phyloP scores from a whole-genome alignment of 208 protist species.

The Zelonia costaricensis region DNA sequence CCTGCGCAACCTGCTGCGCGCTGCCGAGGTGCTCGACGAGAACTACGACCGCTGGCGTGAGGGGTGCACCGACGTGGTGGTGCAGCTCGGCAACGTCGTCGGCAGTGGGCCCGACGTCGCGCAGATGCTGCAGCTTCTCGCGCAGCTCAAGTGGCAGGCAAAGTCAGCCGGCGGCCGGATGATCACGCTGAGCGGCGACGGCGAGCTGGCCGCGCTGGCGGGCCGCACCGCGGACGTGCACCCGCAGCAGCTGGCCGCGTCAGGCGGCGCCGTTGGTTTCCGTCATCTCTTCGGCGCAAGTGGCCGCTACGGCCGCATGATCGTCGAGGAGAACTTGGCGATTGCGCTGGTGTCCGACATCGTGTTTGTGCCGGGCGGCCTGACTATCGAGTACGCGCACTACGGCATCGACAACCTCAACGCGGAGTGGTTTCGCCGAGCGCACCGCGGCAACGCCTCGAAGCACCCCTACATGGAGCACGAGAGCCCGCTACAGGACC shows the following conservation, averaged over 20 bases:
- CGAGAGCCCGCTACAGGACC: conserved; percentile 46
- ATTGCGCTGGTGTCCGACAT: conserved; percentile 30
- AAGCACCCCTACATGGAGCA: conserved; percentile 11
- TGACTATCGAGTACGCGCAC: conserved; percentile 30
- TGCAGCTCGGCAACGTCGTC: conserved; percentile 75
- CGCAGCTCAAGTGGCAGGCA: conserved; percentile 10
- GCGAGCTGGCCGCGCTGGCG: conserved; percentile 51
- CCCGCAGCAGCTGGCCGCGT: conserved; percentile 16
- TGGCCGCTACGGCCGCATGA: conserved; percentile 45
- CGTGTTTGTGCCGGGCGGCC: conserved; percentile 67
- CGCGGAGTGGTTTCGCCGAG: conserved; percentile 12
- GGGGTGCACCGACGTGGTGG: conserved; percentile 38
- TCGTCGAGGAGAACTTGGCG: conserved; percentile 37
- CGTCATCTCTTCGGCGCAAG: conserved; percentile 22
- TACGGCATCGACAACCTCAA: conserved; percentile 39
- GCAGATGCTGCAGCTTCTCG: conserved; percentile 51
- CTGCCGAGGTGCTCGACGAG: conserved; percentile 38
- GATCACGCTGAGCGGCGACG: conserved; percentile 62
- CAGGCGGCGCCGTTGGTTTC: conserved; percentile 26
- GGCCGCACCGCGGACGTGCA: conserved; percentile 16
- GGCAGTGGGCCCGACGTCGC: conserved; percentile 45
- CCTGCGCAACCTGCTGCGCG: conserved; percentile 34
- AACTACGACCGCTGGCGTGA: conserved; percentile 33
- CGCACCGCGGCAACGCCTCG: background rate
- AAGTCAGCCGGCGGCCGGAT: conserved; percentile 55